Conservation (phyloP, 306 rosid species). For the Dryas drummondii region DNA sequence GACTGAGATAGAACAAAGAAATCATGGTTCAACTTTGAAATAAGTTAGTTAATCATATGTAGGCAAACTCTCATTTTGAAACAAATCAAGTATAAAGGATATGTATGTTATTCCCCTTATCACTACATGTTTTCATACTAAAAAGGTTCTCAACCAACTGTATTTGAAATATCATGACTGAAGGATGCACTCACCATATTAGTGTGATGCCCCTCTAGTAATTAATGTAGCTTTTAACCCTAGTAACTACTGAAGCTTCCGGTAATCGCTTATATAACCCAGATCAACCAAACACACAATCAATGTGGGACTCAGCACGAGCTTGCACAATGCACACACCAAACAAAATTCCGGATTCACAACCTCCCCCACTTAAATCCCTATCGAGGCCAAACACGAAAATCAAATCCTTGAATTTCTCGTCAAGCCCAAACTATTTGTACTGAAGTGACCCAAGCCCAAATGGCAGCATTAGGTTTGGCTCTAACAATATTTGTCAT, state of each 20-base stretch:
- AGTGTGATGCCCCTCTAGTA: neutral
- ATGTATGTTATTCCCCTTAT: neutral
- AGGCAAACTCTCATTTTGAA: neutral
- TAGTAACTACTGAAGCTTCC: neutral
- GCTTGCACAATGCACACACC: no score
- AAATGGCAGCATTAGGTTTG: neutral
- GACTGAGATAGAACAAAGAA: neutral
- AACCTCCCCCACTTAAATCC: neutral
- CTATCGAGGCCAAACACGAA: neutral
- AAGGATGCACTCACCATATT: neutral
- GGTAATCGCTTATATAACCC: no score
- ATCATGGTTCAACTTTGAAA: neutral
- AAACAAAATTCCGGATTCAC: neutral
- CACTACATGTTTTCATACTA: neutral
- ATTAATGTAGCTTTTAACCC: neutral
- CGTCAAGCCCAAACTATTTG: neutral
- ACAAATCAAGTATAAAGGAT: neutral
- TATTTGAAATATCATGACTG: neutral
- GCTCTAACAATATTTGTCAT: neutral
- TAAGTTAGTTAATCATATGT: neutral
- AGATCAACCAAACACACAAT: no score
- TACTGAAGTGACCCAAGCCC: neutral
- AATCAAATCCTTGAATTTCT: neutral
- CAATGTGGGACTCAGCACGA: no score
- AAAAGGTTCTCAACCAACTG: constrained; percentile 4